Evolutionary conservation across 805 yeast genomes (phyloP).

Genomic region (Sungouiella thailandica): DNA sequence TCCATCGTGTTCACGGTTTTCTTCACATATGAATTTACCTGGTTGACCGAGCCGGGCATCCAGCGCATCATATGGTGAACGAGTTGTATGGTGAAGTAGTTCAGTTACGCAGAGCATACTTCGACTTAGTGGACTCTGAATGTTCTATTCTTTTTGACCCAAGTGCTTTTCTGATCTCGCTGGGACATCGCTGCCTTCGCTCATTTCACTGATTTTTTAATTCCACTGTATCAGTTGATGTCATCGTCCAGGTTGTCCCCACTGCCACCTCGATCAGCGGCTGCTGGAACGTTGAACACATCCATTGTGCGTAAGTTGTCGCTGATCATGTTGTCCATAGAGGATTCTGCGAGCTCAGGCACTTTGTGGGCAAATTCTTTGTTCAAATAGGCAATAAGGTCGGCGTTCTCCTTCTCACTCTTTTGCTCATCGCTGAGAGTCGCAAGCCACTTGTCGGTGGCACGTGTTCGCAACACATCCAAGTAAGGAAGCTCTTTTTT

Average conservation of each 20-base stretch:
- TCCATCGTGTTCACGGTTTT: conserved; percentile 51
- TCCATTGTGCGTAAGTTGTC: conserved; percentile 25
- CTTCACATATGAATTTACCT: conserved; percentile 54
- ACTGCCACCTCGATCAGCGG: background rate
- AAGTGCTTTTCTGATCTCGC: background rate
- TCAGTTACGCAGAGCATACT: background rate
- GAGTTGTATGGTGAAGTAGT: conserved; percentile 5
- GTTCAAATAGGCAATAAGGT: conserved; percentile 5
- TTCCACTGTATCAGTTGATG: background rate
- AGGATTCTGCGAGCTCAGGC: conserved; percentile 2
- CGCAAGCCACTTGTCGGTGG: conserved; percentile 30
- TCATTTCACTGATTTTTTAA: background rate
- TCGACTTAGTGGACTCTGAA: too few species aligned
- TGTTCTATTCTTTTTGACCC: too few species aligned
- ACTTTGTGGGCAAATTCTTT: conserved; percentile 3
- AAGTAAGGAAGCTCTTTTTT: conserved; percentile 37
- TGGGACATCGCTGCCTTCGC: background rate
- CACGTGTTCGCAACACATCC: conserved; percentile 33
- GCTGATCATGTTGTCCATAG: conserved; percentile 27
- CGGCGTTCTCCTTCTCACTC: conserved; percentile 1
- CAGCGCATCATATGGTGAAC: conserved; percentile 87
- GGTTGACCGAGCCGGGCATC: conserved; percentile 56
- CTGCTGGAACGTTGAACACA: conserved; percentile 7
- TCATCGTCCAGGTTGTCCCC: background rate
- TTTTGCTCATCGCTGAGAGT: conserved; percentile 15